phyloP scores from a whole-genome alignment of 768 basidiomycete genomes.

The Phylloporus arenicola region DNA sequence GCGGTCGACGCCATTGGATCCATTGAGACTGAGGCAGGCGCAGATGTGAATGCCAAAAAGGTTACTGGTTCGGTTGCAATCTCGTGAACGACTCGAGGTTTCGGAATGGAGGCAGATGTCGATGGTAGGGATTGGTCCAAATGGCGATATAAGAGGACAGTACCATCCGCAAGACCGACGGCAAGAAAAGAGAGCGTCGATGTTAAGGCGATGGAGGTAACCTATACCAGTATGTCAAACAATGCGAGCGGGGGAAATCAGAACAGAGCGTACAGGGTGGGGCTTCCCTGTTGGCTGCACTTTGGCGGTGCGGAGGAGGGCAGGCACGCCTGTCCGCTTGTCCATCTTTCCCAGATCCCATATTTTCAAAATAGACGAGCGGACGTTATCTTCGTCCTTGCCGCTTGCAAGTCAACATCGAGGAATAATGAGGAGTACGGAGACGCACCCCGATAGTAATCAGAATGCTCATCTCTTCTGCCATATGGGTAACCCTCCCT shows the following conservation, averaged over 20 bases:
- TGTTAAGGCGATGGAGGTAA: slow-evolving; percentile 78
- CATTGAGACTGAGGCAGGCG: slow-evolving; percentile 19
- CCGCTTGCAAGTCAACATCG: slow-evolving; percentile 7
- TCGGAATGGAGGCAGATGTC: slow-evolving; percentile 72
- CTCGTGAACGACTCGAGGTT: slow-evolving; percentile 80
- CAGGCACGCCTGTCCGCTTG: slow-evolving; percentile 57
- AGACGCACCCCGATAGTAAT: slow-evolving; percentile 82
- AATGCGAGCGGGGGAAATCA: background rate
- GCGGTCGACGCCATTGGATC: slow-evolving; percentile 16
- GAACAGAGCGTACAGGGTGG: slow-evolving; percentile 53
- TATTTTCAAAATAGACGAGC: slow-evolving; percentile 72
- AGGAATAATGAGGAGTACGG: background rate
- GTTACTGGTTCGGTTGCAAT: slow-evolving; percentile 86
- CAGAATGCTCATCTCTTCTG: slow-evolving; percentile 72
- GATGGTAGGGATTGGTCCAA: slow-evolving; percentile 84
- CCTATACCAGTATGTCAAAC: slow-evolving; percentile 33
- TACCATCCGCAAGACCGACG: slow-evolving; percentile 92
- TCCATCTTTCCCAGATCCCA: slow-evolving; percentile 80
- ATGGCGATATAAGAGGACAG: slow-evolving; percentile 86
- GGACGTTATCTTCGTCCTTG: slow-evolving; percentile 71
- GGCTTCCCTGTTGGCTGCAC: slow-evolving; percentile 72
- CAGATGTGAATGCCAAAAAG: slow-evolving; percentile 75
- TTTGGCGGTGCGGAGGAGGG: slow-evolving; percentile 68
- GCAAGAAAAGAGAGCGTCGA: slow-evolving; percentile 77
- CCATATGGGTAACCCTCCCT: slow-evolving; percentile 84